Base-by-base conservation (phyloP, 768 basidiomycete species). In the Lepiota brunneoincarnata region DNA sequence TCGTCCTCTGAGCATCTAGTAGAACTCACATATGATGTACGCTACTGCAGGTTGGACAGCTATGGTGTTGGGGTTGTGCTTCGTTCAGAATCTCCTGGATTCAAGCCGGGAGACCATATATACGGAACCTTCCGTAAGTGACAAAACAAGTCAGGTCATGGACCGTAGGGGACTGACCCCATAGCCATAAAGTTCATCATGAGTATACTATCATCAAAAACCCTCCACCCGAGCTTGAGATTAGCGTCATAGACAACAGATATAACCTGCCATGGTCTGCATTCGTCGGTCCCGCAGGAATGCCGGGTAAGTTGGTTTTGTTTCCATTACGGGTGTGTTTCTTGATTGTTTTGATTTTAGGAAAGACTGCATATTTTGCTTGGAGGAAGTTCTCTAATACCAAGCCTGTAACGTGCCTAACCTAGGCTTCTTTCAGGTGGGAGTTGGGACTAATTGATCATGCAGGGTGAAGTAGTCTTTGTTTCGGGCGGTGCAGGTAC, bases 221-320 rank as follows among this genome's bases (percentile, higher is more conserved):
- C 15, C 59, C 61, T 15, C 56, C 64, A 37, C 49, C 68, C 11
- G 39, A 50, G 1, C 11, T 31, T 23, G 52, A 55, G 9, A 59
- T 67, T 49, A 37, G 44, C 3, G 55, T 75, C 6, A 53, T 80
- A 37, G 54, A 75, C 36, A 79, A 80, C 57, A 64, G 72, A 50
- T 59, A 74, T 34, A 69, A 72, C 4, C 62, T 83, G 3, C 79
- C 81, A 0, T 82, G 77, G 78, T 71, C 73, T 0, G 67, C 67
- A 0, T 81, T 75, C 58, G 62, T 81, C 24, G 81, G 83, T n/a
- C 74, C 76, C 1, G 69, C 73, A 6, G 83, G 83, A 9, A 82
- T 82, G 78, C 74, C 80, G 67, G 73, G 77, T 77, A 65, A 49
- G 74, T 67, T 5, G 2, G 23, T 17, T 31, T 45, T 9, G 14